Conservation (phyloP, 2,329 filamentous ascomycete species). For the Alternaria panax region DNA sequence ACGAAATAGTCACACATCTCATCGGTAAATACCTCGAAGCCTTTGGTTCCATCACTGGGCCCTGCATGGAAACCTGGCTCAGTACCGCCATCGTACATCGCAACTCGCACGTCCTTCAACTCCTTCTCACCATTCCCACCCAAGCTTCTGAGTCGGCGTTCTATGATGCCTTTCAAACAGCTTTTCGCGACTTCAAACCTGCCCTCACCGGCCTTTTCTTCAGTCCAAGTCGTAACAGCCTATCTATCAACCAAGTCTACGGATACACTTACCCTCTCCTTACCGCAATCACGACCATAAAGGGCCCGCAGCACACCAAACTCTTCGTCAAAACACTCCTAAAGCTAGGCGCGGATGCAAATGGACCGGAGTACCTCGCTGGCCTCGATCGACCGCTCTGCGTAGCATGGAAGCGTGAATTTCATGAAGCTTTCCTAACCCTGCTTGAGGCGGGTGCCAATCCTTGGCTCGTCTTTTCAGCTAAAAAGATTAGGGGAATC, state of each 20-base stretch:
- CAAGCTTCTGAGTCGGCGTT: background rate
- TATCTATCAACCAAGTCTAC: background rate
- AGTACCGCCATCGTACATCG: background rate
- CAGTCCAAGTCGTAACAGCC: background rate
- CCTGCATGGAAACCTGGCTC: background rate
- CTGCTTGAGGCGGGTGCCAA: background rate
- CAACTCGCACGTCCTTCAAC: fast-evolving
- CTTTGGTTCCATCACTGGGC: background rate
- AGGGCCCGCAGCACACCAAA: fast-evolving
- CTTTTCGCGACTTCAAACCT: background rate
- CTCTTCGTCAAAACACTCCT: background rate
- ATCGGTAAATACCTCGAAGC: background rate
- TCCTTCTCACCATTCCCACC: background rate
- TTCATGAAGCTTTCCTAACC: no score
- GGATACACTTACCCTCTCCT: background rate
- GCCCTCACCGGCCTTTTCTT: background rate
- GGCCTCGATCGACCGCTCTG: background rate
- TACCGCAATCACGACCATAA: background rate
- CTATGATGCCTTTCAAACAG: background rate
- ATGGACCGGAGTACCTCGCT: background rate
- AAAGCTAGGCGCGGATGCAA: background rate
- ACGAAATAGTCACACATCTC: background rate
- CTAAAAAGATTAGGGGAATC: fast-evolving
- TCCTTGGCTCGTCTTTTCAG: background rate
- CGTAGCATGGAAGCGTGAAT: background rate